Conservation (phyloP, 768 basidiomycete species). For the Lactarius indigo region DNA sequence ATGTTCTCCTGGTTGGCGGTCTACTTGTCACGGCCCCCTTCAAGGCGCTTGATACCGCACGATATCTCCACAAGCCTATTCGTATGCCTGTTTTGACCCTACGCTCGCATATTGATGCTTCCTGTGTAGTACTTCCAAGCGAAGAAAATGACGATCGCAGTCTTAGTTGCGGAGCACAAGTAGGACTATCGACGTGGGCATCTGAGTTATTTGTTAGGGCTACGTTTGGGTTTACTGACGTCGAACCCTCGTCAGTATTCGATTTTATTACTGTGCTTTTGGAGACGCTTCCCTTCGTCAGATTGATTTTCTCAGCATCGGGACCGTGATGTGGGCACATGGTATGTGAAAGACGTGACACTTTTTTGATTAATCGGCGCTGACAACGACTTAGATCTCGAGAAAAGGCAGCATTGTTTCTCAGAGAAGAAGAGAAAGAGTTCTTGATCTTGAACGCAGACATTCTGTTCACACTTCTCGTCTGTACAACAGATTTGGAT, state of each 20-base stretch:
- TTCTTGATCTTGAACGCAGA: neutral
- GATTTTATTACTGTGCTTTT: constrained; percentile 81
- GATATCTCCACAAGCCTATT: constrained; percentile 65
- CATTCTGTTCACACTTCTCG: neutral
- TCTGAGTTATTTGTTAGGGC: neutral
- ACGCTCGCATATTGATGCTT: neutral
- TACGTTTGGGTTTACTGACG: neutral
- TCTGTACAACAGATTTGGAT: too few relatives aligned
- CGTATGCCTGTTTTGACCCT: constrained; percentile 26
- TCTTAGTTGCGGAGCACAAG: constrained; percentile 85
- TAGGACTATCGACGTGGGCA: constrained; percentile 77
- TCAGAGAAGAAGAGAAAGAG: constrained; percentile 31
- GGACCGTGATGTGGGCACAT: constrained; percentile 93
- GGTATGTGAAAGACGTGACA: constrained; percentile 39
- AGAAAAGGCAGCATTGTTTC: constrained; percentile 53
- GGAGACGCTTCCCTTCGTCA: constrained; percentile 77
- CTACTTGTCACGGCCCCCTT: constrained; percentile 57
- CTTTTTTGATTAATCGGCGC: neutral
- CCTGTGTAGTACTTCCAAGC: constrained; percentile 67
- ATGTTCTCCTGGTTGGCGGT: constrained; percentile 59
- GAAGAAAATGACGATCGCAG: constrained; percentile 76
- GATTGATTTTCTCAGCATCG: constrained; percentile 80
- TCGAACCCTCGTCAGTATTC: constrained; percentile 49
- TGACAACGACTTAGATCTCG: constrained; percentile 44
- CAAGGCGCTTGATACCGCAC: constrained; percentile 64